Conservation (phyloP, 1,284 basidiomycete species). For the Serendipita sp. region DNA sequence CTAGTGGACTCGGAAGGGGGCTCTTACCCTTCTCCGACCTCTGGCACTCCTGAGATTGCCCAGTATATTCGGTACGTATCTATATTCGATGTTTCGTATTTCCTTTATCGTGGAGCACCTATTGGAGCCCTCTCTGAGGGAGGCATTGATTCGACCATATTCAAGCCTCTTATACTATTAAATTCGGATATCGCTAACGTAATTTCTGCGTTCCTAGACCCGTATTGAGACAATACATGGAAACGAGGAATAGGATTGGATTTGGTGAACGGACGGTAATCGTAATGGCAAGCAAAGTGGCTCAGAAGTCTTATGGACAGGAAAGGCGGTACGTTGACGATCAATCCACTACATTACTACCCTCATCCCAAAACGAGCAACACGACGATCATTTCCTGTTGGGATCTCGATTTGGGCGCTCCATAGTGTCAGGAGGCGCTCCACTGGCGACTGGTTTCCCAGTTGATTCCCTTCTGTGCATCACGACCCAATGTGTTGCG, state of each 20-base stretch:
- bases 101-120: neutral
- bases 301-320: constrained; percentile 92
- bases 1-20: neutral
- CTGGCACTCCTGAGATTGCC: neutral
- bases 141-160: too few species aligned
- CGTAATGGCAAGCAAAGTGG: constrained; percentile 92
- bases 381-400: too few species aligned
- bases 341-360: neutral
- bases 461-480: neutral
- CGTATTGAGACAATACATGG: constrained; percentile 71
- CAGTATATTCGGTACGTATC: neutral
- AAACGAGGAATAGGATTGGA: constrained; percentile 71
- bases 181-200: neutral
- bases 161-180: too few species aligned
- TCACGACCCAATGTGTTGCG: neutral
- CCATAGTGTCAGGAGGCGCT: too few species aligned
- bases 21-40: neutral
- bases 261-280: constrained; percentile 88
- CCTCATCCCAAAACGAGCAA: neutral
- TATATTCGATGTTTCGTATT: neutral
- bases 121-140: neutral
- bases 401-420: too few species aligned
- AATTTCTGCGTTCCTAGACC: constrained; percentile 31
- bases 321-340: constrained; percentile 61
- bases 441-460: neutral